phyloP scores from a whole-genome alignment of 768 basidiomycete species.

The Macrolepiota albuminosa region DNA sequence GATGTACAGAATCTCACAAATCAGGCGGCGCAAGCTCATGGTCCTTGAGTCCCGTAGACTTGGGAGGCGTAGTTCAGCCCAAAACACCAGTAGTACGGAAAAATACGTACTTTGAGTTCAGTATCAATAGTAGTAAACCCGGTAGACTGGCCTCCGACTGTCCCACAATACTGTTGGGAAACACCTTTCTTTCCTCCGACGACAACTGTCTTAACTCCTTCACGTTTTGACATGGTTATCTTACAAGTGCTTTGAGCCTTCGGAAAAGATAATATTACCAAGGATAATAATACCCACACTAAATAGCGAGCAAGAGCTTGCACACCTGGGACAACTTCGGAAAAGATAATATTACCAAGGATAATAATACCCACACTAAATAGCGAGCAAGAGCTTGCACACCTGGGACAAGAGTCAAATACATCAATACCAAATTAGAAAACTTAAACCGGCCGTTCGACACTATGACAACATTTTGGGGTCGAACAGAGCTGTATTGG shows the following conservation, averaged over 20 bases:
- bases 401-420: slow-evolving; percentile 22
- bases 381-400: slow-evolving; percentile 42
- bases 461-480: slow-evolving; percentile 44
- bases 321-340: slow-evolving; percentile 29
- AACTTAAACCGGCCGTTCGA: slow-evolving; percentile 42
- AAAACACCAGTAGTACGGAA: background rate
- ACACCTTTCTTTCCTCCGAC: slow-evolving; percentile 45
- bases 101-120: slow-evolving; percentile 42
- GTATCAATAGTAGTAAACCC: slow-evolving; percentile 56
- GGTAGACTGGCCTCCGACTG: slow-evolving; percentile 57
- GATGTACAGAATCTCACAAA: slow-evolving; percentile 33
- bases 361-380: slow-evolving; percentile 31
- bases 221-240: slow-evolving; percentile 58
- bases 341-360: background rate
- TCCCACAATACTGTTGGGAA: slow-evolving; percentile 57
- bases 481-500: slow-evolving; percentile 42
- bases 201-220: slow-evolving; percentile 52
- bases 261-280: background rate
- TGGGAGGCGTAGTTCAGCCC: background rate
- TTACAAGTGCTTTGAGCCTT: slow-evolving; percentile 22
- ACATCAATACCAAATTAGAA: background rate
- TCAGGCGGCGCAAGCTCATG: slow-evolving; percentile 54
- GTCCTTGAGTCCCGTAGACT: slow-evolving; percentile 51
- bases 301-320: slow-evolving; percentile 43
- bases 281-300: slow-evolving; percentile 24